A percentile compares a stretch with the other conserved stretches of the same genome.
phyloP scores from a whole-genome alignment of 2,329 filamentous ascomycete species.

The Gaeumannomyces sp. region DNA sequence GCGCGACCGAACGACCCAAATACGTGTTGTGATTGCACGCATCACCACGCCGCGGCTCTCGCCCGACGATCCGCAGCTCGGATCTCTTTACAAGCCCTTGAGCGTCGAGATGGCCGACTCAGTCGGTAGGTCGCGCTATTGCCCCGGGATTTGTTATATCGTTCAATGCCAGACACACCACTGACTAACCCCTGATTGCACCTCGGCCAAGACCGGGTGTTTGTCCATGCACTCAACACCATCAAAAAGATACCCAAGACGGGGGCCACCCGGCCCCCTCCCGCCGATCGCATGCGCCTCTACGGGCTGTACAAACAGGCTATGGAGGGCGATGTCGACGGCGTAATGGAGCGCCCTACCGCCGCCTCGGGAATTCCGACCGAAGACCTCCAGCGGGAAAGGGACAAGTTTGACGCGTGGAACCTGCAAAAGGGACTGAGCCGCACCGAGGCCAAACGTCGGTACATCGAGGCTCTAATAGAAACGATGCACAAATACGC shows the following conservation, averaged over 20 bases:
- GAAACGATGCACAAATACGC: slow-evolving; percentile 97
- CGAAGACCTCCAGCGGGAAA: slow-evolving; percentile 53
- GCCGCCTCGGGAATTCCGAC: slow-evolving; percentile 37
- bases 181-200: not conserved
- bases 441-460: slow-evolving; percentile 86
- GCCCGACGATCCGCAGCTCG: not conserved
- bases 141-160: not conserved
- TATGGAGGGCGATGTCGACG: slow-evolving; percentile 96
- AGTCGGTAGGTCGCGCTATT: slow-evolving; percentile 35
- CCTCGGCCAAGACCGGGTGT: slow-evolving; percentile 72
- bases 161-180: not conserved
- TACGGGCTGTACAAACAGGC: slow-evolving; percentile 99
- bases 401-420: slow-evolving; percentile 89
- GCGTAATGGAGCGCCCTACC: slow-evolving; percentile 80
- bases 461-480: slow-evolving; percentile 90
- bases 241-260: slow-evolving; percentile 97
- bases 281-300: slow-evolving; percentile 76
- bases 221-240: slow-evolving; percentile 97
- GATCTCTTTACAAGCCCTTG: not conserved
- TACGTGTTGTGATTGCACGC: not conserved
- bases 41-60: not conserved
- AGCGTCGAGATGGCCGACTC: slow-evolving; percentile 41
- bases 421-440: slow-evolving; percentile 76
- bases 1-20: not conserved
- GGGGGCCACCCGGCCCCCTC: slow-evolving; percentile 80